Base-by-base conservation (phyloP, 2,329 filamentous ascomycete species). In the Talaromyces marneffei region DNA sequence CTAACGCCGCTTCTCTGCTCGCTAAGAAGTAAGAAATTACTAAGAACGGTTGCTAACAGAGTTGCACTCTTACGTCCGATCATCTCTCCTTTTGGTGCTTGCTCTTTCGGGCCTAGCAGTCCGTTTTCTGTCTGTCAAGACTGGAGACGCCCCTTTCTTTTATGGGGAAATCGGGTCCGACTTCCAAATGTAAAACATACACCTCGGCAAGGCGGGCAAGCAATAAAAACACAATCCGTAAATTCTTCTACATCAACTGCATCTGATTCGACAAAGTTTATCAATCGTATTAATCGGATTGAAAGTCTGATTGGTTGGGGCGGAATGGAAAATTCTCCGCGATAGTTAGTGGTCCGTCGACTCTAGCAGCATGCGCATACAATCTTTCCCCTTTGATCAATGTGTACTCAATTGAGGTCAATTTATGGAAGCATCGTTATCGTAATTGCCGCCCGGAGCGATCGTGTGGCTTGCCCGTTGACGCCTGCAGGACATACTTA, bases 401-500 rank as follows among this genome's bases (percentile, higher is more conserved):
- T 7, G n/a, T 12, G 29, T 14, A 8, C 25, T 48, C 16, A 6
- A 10, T 10, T 35, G 9, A 3, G 29, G 33, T 35, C 33, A 12
- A 33, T 16, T 31, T 10, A 48, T 18, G n/a, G 6, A 7, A 18
- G 20, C 18, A 42, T 29, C 25, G 25, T 25, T 29, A 48, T 56
- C 53, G 35, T 25, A 56, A 40, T 39, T 56, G 53, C 35, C 35
- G 16, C 25, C 48, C 29, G 25, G 35, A 40, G 23, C 14, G 53
- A 42, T 56, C 53, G 20, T 39, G 35, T 40, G 53, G 53, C 53
- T 40, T n/a, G n/a, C n/a, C n/a, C n/a, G n/a, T n/a, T 56, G 37
- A 40, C 53, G 53, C 20, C 53, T 56, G 53, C 53, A 56, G 53
- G 35, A 56, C 25, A 29, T 39, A n/a, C n/a, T n/a, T n/a, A n/a